Percentiles rank a stretch among this genome's conserved stretches.
These are phyloP conservation scores for Dioscorea alata DNA, from an alignment of 106 monocot species.

Conservation along the genomic window DNA sequence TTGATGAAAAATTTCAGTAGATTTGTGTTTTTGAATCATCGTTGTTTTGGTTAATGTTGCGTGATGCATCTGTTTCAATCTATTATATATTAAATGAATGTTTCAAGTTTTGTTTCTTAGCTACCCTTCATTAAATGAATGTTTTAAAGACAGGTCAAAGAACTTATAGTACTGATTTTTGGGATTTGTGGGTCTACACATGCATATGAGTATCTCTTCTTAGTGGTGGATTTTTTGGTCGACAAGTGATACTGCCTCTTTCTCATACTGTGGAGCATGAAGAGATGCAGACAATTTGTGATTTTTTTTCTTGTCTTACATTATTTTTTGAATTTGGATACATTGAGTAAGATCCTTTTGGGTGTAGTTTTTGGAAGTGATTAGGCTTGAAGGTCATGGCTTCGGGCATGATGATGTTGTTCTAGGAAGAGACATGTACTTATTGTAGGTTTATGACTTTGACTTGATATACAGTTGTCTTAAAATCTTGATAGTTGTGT, in stretches of 20 bases:
- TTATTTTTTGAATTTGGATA: too few relatives aligned
- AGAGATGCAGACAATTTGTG: constrained; percentile 27
- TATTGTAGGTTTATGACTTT: constrained; percentile 61
- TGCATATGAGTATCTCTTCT: too few relatives aligned
- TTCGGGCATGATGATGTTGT: constrained; percentile 55
- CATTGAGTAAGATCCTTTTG: background rate
- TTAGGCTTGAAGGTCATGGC: constrained; percentile 82
- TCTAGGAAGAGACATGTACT: constrained; percentile 62
- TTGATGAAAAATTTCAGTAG: too few relatives aligned
- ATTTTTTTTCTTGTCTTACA: background rate
- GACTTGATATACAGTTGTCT: background rate
- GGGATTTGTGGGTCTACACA: too few relatives aligned
- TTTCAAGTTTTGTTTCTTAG: too few relatives aligned
- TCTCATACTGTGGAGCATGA: constrained; percentile 86
- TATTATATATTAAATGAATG: too few relatives aligned
- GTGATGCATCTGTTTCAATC: too few relatives aligned
- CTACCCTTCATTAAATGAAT: too few relatives aligned
- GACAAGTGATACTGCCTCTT: constrained; percentile 79
- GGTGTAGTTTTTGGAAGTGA: constrained; percentile 78
- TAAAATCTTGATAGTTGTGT: background rate
- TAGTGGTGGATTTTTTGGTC: constrained; percentile 39
- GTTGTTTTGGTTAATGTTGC: too few relatives aligned
- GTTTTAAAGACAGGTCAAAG: too few relatives aligned
- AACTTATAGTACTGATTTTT: too few relatives aligned
- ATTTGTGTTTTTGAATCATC: too few relatives aligned